A percentile compares a stretch with the other conserved stretches of the same genome.
Conservation (phyloP, 495 filamentous ascomycete species). For the Delitschia confertaspora region DNA sequence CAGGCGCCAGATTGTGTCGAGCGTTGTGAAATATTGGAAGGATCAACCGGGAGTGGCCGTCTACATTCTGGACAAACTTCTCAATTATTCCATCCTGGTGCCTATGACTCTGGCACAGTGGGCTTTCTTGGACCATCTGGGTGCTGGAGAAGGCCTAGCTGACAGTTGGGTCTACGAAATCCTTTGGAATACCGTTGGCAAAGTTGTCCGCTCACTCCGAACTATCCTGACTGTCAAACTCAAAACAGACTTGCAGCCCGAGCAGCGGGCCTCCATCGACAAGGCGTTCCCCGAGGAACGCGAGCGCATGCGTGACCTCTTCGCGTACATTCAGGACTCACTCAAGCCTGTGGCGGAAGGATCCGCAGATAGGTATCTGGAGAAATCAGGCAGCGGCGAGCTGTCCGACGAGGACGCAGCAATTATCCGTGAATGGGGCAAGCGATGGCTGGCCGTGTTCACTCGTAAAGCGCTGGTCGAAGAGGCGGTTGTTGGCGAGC, state of each 20-base stretch:
- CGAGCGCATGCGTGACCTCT: slow-evolving; percentile 64
- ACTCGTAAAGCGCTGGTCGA: slow-evolving; percentile 73
- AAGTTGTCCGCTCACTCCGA: slow-evolving; percentile 82
- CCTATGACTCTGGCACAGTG: slow-evolving; percentile 79
- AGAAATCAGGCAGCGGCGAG: slow-evolving; percentile 45
- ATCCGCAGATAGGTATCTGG: slow-evolving; percentile 61
- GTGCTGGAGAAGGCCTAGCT: slow-evolving; percentile 59
- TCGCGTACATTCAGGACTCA: slow-evolving; percentile 71
- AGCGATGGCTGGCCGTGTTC: slow-evolving; percentile 79
- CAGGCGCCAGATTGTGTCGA: slow-evolving; percentile 77
- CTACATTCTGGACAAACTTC: slow-evolving; percentile 88
- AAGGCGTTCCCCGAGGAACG: slow-evolving; percentile 58
- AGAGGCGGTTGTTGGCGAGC: slow-evolving; percentile 47
- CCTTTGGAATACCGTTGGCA: slow-evolving; percentile 75
- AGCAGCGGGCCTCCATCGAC: slow-evolving; percentile 55
- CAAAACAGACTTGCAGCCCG: slow-evolving; percentile 45
- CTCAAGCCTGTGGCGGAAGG: slow-evolving; percentile 64
- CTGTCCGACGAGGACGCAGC: slow-evolving; percentile 43
- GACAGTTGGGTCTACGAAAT: slow-evolving; percentile 78
- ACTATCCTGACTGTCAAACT: slow-evolving; percentile 62
- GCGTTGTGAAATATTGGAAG: slow-evolving; percentile 86
- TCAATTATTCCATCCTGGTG: slow-evolving; percentile 92
- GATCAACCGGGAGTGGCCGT: slow-evolving; percentile 89
- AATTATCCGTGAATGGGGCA: slow-evolving; percentile 70
- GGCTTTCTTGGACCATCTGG: slow-evolving; percentile 60